Base-by-base conservation (phyloP, 306 rosid species). In the Cicer yamashitae region DNA sequence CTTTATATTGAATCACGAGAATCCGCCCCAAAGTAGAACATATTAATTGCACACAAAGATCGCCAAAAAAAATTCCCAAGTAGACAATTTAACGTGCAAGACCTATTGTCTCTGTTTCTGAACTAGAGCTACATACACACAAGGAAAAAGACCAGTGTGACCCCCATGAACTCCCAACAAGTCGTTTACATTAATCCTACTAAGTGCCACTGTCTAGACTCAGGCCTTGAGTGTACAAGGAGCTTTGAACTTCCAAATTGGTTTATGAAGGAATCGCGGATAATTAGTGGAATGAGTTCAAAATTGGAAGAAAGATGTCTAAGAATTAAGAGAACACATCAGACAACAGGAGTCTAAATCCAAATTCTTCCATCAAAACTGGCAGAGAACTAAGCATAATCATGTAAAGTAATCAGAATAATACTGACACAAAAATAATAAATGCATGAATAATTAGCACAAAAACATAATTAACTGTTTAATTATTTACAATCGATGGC, bases 361-460 rank as follows among this genome's bases (percentile, higher is more conserved):
- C 44, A 56, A 58, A 59, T 41, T 45, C 38, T 46, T 7, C 58
- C 60, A 73, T 60, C 56, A 8, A 22, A 22, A 45, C 45, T 58
- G 25, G 14, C 54, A 59, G 70, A 44, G 57, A 59, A 58, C 48
- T n/a, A 25, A 60, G 60, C 44, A 45, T 44, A 13, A 57, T 41
- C 70, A 73, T 73, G 37, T 25, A 46, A 60, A 46, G 15, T 57
- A 38, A 59, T 60, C 41, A 14, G 40, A 43, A 76, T 34, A 61
- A 43, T 30, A 7, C 54, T 61, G 44, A 17, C 20, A 17, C 22
- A 9, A 25, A 37, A 54, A 12, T 18, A 22, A 61, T 56, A 71
- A 10, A 52, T 15, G 58, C 10, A 52, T 14, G 58, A 51, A 51
- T 51, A 13, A 15, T 52, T 52, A 15, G 58, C 58, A 52, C 58